phyloP scores from a whole-genome alignment of 2,329 filamentous ascomycete species.

The Apiospora sp. region DNA sequence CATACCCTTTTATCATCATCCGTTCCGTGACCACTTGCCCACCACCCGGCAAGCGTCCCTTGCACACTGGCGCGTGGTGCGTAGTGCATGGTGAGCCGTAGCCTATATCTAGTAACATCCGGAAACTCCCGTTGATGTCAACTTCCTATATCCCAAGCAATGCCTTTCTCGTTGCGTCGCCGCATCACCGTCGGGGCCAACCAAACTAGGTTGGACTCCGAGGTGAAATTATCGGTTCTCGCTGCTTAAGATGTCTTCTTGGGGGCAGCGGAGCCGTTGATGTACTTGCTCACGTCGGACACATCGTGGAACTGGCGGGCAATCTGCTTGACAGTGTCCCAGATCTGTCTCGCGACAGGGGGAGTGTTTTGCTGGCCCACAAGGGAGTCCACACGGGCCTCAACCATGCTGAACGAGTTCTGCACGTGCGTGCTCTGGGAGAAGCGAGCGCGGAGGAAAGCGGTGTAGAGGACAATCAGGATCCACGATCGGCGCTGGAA shows the following conservation, averaged over 20 bases:
- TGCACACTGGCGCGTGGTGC: not conserved
- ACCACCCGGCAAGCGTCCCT: not conserved
- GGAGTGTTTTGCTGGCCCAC: constrained; percentile 88
- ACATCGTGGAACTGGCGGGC: constrained; percentile 78
- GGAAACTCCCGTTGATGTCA: not conserved
- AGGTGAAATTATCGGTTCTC: not conserved
- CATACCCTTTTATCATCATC: constrained; percentile 19
- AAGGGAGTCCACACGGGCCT: constrained; percentile 79
- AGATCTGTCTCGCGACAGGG: constrained; percentile 78
- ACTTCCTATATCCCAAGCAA: not conserved
- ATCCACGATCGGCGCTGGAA: constrained; percentile 95
- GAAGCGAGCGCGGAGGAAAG: constrained; percentile 90
- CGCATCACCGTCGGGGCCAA: constrained; percentile 4
- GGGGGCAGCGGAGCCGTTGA: constrained; percentile 63
- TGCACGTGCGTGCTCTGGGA: constrained; percentile 94
- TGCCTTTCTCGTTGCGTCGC: constrained; percentile 17
- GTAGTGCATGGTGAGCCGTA: not conserved
- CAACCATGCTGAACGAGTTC: constrained; percentile 75
- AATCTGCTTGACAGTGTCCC: constrained; percentile 79
- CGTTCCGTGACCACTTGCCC: not conserved
- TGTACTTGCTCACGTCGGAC: constrained; percentile 81
- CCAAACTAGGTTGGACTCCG: not conserved
- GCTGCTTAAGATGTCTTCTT: constrained; percentile 70
- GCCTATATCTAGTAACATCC: not conserved
- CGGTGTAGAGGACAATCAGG: constrained; percentile 83